phyloP scores from a whole-genome alignment of 352 stramenopile genomes.

The Elongisporangium prolatum region DNA sequence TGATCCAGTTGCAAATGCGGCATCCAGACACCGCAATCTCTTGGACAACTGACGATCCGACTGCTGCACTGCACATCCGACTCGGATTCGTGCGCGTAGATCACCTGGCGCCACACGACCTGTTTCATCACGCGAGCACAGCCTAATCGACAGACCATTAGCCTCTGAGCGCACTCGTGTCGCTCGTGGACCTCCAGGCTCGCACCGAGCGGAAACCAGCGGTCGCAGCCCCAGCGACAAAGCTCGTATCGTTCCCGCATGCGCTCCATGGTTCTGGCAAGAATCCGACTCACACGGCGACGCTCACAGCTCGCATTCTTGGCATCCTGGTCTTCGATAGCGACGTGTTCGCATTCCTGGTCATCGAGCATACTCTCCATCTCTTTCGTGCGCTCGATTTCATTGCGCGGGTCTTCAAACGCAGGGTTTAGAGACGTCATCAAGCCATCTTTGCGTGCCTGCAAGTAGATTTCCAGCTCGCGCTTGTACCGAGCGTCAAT shows the following conservation, averaged over 20 bases:
- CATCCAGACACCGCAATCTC: constrained; percentile 67
- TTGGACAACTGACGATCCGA: constrained; percentile 52
- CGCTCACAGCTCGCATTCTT: constrained; percentile 38
- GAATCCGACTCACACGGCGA: constrained; percentile 47
- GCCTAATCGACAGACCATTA: constrained; percentile 65
- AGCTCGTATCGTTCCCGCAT: constrained; percentile 24
- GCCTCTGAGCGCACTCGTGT: constrained; percentile 47
- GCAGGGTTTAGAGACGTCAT: constrained; percentile 33
- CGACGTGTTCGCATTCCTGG: constrained; percentile 40
- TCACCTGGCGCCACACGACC: constrained; percentile 35
- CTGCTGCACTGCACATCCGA: constrained; percentile 31
- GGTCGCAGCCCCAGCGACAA: constrained; percentile 58
- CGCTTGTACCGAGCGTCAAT: constrained; percentile 53
- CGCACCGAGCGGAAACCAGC: constrained; percentile 38
- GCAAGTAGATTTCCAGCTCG: constrained; percentile 52
- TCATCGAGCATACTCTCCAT: constrained; percentile 36
- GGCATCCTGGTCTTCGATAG: constrained; percentile 40
- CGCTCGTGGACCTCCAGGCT: constrained; percentile 47
- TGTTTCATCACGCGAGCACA: constrained; percentile 47
- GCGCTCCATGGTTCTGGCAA: constrained; percentile 37
- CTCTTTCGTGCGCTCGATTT: constrained; percentile 36
- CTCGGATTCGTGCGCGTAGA: constrained; percentile 54
- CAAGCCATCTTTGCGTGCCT: constrained; percentile 27
- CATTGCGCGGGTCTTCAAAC: constrained; percentile 19
- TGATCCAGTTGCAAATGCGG: constrained; percentile 33